phyloP scores from a whole-genome alignment of 192 early-diverging fungal genomes.

The Coemansia reversa region DNA sequence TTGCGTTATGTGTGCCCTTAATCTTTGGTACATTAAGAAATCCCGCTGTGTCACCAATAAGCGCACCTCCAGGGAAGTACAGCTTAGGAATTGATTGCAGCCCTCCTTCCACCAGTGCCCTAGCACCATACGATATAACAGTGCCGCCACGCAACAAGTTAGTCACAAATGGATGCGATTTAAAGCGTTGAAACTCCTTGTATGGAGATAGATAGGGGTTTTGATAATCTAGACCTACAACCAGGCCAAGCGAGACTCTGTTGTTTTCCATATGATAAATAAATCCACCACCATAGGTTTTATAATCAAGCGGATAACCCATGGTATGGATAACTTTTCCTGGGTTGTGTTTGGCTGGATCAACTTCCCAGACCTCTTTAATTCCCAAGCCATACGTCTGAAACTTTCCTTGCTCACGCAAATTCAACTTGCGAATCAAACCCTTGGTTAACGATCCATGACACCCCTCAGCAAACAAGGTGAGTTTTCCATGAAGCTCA shows the following conservation, averaged over 20 bases:
- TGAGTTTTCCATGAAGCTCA: conserved; percentile 90
- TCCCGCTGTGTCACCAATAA: conserved; percentile 94
- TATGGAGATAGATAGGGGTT: conserved; percentile 96
- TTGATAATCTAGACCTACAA: conserved; percentile 90
- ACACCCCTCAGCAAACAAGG: conserved; percentile 97
- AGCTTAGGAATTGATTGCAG: conserved; percentile 94
- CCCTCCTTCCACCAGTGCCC: conserved; percentile 97
- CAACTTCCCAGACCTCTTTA: conserved; percentile 98
- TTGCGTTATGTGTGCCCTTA: conserved; percentile 99
- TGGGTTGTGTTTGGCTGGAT: conserved; percentile 75
- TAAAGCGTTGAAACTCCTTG: conserved; percentile 96
- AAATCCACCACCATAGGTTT: conserved; percentile 93
- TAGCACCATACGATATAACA: conserved; percentile 88
- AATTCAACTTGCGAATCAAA: conserved; percentile 80
- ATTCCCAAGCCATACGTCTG: conserved; percentile 96
- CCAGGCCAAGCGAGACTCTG: conserved; percentile 81
- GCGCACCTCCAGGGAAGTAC: conserved; percentile 89
- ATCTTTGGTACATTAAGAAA: conserved; percentile 98
- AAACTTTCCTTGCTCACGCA: conserved; percentile 80
- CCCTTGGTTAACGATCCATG: conserved; percentile 95
- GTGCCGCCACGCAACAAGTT: conserved; percentile 87
- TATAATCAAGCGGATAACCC: conserved; percentile 88
- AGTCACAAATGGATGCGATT: conserved; percentile 86
- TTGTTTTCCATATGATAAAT: conserved; percentile 95
- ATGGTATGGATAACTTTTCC: conserved; percentile 84